Base-by-base conservation (phyloP, 495 filamentous ascomycete genomes). In the Penicilliopsis zonata region DNA sequence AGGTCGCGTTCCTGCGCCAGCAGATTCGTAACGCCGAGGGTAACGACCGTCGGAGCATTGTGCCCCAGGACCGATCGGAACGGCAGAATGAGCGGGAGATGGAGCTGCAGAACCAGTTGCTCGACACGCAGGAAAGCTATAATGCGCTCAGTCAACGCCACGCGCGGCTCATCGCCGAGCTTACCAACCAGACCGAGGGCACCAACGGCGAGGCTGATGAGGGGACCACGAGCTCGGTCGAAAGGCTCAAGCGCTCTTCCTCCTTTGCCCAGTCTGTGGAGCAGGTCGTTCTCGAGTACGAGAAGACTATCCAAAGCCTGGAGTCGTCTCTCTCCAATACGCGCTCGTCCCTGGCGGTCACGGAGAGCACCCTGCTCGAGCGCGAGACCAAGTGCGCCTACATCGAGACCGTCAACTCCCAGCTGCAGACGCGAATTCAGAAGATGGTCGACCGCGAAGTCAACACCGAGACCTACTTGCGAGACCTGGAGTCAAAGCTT, bases 91-190 rank as follows among this genome's bases (percentile, higher is more conserved):
- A 87, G 42, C 72, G 79, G 15, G 90, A 96, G 46, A 67, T 79
- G 18, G 87, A 95, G 45, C 67, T 99, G 13, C 86, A 99, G 50
- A 94, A 95, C 52, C 84, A 94, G 46, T 65, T 99, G 18, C 63
- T 96, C 13, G 88, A 96, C 53, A 59, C 79, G 9, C 88, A 96
- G 50, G 90, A 99, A 59, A 94, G 88, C 55, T 99, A 96, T 53
- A 85, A 70, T 33, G 76, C 86, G 10, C 67, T 99, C 15, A 86
- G 82, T 50, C 74, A 86, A 46, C 80, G 90, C 19, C 90, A 96
- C 63, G 86, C 90, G 18, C 93, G 81, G 49, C 69, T 99, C 28
- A 94, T 99, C 45, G 85, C 92, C 9, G 87, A 94, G 46, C 77
- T 99, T 53, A 81, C 88, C 23, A 83, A 78, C 47, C 84, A 84